Base-by-base conservation (phyloP, 2,329 filamentous ascomycete species). In the Paradendryphiella salina region DNA sequence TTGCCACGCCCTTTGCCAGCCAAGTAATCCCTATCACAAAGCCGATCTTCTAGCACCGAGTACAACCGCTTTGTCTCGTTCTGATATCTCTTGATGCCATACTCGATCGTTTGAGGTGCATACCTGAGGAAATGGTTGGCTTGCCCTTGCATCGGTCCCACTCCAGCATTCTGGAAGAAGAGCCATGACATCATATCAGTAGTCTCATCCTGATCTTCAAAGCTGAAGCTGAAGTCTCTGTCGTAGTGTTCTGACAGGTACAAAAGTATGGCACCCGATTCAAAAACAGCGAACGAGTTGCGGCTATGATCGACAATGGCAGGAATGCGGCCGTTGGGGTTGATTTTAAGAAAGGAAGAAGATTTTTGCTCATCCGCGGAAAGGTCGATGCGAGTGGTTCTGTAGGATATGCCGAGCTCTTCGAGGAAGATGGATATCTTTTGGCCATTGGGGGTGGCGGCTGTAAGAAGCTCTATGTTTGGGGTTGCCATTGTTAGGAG, bases 301-400 rank as follows among this genome's bases (percentile, higher is more conserved):
- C 88, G 87, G 2, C 79, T 88, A 37, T 64, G 59, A 74, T 95
- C 90, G 6, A 88, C 90, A 42, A 96, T 69, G 54, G 90, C 90
- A 3, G 90, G 90, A 61, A 96, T 94, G 62, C 90, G 87, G 58
- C 90, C 90, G 71, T 96, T 96, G 54, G 90, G 90, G 74, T 96
- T 96, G 75, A 94, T 91, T 42, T 85, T 83, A 26, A 94, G 80
- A 75, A 92, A 96, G 86, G 87, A 91, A 8, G 83, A 82, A 69
- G 90, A 80, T 63, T 92, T 93, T 65, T 93, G 89, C 31, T 78
- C 80, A 66, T 89, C 87, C 59, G 86, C 86, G 54, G 70, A 75
- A 44, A 94, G 80, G 23, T 87, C 80, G 64, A 93, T 84, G 2
- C 55, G 5, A 0, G 52, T 64, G 6, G 48, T 48, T 7, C 39